A percentile compares a stretch with the other conserved stretches of the same genome.
Evolutionary conservation across 2,329 filamentous ascomycete genomes (phyloP).

Genomic region (Sarocladium oryzae): DNA sequence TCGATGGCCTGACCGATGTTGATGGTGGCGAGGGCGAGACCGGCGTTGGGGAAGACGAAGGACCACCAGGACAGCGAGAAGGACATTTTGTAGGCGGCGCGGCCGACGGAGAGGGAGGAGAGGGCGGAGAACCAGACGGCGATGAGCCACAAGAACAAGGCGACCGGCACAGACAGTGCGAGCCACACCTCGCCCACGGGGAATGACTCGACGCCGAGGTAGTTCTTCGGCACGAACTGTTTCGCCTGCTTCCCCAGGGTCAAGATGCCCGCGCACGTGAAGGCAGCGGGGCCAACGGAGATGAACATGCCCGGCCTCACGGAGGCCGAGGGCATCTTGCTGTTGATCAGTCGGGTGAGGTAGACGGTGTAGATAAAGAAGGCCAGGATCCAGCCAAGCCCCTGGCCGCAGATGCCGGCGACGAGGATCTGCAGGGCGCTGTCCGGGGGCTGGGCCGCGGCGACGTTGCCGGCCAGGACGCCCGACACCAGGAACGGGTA

Average conservation of each 20-base stretch:
- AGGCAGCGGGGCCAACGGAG: slow-evolving; percentile 45
- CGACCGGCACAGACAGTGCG: slow-evolving; percentile 37
- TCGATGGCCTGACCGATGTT: slow-evolving; percentile 40
- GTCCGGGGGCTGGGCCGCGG: slow-evolving; percentile 34
- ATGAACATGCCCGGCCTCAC: slow-evolving; percentile 49
- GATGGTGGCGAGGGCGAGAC: slow-evolving; percentile 48
- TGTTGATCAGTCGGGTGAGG: slow-evolving; percentile 43
- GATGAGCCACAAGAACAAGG: slow-evolving; percentile 45
- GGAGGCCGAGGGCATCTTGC: slow-evolving; percentile 39
- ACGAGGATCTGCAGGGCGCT: slow-evolving; percentile 44
- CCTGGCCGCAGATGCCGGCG: slow-evolving; percentile 44
- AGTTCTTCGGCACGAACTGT: slow-evolving; percentile 15
- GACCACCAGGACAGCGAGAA: slow-evolving; percentile 49
- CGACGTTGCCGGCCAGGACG: slow-evolving; percentile 43
- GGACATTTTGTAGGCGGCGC: slow-evolving; percentile 30
- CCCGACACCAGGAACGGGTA: slow-evolving; percentile 49
- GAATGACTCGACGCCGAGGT: slow-evolving; percentile 17
- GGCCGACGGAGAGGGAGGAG: slow-evolving; percentile 28
- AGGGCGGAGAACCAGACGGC: slow-evolving; percentile 48
- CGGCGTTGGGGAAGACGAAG: slow-evolving; percentile 43
- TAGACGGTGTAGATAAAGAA: slow-evolving; percentile 35
- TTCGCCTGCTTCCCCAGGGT: slow-evolving; percentile 33
- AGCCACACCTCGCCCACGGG: slow-evolving; percentile 29
- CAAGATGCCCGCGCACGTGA: slow-evolving; percentile 37
- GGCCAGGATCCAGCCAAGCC: slow-evolving; percentile 44